These are phyloP conservation scores for Elsinoe batatas DNA, from an alignment of 2,329 filamentous ascomycete genomes.

Conservation along the genomic window DNA sequence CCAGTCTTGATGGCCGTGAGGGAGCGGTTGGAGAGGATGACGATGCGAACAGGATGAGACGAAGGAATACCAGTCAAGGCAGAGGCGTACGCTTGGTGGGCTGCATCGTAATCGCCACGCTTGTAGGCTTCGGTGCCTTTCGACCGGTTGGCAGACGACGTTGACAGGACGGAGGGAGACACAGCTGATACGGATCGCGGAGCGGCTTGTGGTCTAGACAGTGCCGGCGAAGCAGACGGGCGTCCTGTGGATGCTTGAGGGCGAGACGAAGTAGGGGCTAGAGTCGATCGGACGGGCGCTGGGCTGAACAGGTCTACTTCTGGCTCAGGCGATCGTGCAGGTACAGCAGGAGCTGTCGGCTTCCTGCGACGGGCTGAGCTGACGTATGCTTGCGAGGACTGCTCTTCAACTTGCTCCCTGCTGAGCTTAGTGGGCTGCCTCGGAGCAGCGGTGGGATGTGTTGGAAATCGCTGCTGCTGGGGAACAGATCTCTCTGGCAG, in stretches of 20 bases:
- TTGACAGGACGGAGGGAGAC: constrained; percentile 58
- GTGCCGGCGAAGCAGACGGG: constrained; percentile 27
- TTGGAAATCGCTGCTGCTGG: constrained; percentile 31
- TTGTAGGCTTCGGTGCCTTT: constrained; percentile 87
- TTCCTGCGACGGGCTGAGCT: constrained; percentile 77
- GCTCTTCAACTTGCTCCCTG: constrained; percentile 65
- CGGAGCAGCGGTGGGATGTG: constrained; percentile 31
- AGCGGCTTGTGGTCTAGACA: constrained; percentile 39
- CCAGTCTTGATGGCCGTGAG: constrained; percentile 86
- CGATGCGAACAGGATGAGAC: constrained; percentile 71
- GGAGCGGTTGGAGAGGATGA: constrained; percentile 86
- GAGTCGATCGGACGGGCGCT: constrained; percentile 19
- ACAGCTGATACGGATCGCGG: constrained; percentile 56
- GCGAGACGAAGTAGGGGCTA: constrained; percentile 28
- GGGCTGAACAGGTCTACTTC: constrained; percentile 29
- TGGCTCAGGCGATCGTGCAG: constrained; percentile 20
- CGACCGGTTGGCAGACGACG: constrained; percentile 67
- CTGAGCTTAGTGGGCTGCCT: constrained; percentile 52
- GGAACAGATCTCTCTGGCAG: constrained; percentile 28
- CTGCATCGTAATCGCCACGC: constrained; percentile 80
- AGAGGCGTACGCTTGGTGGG: constrained; percentile 70
- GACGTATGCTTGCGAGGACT: constrained; percentile 73
- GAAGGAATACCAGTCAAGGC: constrained; percentile 66
- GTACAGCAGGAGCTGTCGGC: constrained; percentile 36
- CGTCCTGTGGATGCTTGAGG: constrained; percentile 28